Percentiles rank a stretch among this genome's conserved stretches.
Conservation (phyloP, 1,139 yeast genomes). For the Nakaseomyces delphensis region DNA sequence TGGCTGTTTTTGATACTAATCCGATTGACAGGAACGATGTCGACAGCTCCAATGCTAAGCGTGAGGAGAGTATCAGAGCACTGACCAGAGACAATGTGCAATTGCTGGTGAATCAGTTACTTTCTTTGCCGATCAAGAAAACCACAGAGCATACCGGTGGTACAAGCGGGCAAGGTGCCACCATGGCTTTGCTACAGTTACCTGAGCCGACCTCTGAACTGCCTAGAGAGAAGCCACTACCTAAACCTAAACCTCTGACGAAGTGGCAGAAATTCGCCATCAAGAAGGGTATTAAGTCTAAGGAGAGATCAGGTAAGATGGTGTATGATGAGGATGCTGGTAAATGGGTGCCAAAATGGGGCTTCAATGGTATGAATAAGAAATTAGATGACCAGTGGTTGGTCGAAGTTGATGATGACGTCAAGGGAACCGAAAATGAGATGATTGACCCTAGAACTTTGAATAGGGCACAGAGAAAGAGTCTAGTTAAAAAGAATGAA, state of each 20-base stretch:
- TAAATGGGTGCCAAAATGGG: conserved; percentile 99
- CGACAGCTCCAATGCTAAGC: conserved; percentile 40
- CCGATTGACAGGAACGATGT: conserved; percentile 61
- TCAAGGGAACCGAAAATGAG: conserved; percentile 56
- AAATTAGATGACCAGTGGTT: conserved; percentile 86
- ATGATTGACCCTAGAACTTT: conserved; percentile 80
- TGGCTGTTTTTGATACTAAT: conserved; percentile 78
- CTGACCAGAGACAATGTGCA: conserved; percentile 92
- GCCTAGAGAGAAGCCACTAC: conserved; percentile 94
- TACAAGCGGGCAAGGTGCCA: conserved; percentile 54
- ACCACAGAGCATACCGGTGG: conserved; percentile 65
- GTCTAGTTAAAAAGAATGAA: conserved; percentile 75
- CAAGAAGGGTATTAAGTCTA: conserved; percentile 86
- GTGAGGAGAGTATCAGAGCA: conserved; percentile 56
- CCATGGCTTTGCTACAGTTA: conserved; percentile 72
- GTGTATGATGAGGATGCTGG: conserved; percentile 83
- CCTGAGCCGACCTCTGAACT: conserved; percentile 78
- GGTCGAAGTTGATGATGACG: conserved; percentile 82
- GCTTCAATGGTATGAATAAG: conserved; percentile 89
- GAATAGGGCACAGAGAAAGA: conserved; percentile 74
- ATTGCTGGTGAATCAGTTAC: conserved; percentile 76
- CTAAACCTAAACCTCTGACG: conserved; percentile 84
- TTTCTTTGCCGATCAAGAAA: conserved; percentile 79
- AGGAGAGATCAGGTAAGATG: conserved; percentile 83
- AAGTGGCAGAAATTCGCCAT: conserved; percentile 97